Evolutionary conservation across 2,329 filamentous ascomycete species (phyloP).

Genomic region (Thelonectria blattea): DNA sequence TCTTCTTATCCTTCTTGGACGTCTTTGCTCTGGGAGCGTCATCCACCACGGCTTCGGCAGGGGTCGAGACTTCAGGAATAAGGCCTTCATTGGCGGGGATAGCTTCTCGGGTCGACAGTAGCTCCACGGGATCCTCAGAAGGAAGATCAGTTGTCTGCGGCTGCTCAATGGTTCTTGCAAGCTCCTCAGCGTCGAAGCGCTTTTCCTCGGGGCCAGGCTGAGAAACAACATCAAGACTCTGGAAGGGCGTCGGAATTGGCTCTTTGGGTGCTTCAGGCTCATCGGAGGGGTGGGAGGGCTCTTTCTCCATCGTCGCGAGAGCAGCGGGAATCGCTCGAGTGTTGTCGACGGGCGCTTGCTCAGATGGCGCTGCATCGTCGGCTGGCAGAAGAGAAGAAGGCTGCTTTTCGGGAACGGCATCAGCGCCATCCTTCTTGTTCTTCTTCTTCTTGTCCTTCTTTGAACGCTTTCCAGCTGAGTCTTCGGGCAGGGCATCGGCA

Average conservation of each 20-base stretch:
- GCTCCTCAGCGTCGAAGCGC: background rate
- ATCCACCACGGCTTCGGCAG: background rate
- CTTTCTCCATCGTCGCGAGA: background rate
- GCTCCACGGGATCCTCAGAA: background rate
- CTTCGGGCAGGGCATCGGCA: conserved; percentile 2
- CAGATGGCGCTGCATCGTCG: background rate
- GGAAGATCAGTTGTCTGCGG: background rate
- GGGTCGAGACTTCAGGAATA: background rate
- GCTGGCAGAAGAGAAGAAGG: background rate
- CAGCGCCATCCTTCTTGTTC: conserved; percentile 37
- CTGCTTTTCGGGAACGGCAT: background rate
- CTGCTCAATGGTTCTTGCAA: background rate
- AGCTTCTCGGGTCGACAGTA: background rate
- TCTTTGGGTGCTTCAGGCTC: background rate
- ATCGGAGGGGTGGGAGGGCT: too few relatives aligned
- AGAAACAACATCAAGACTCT: background rate
- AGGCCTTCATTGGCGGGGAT: background rate
- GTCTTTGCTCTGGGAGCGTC: conserved; percentile 21
- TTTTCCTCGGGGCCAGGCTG: background rate
- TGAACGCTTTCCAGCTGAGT: conserved; percentile 11
- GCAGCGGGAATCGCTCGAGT: background rate
- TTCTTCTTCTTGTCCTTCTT: conserved; percentile 43
- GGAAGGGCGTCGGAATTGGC: too few relatives aligned
- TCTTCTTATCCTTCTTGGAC: conserved; percentile 41
- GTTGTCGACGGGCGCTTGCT: background rate